A percentile compares a stretch with the other conserved stretches of the same genome.
Conservation (phyloP, 2,329 filamentous ascomycete species). For the Aspergillus brasiliensis region DNA sequence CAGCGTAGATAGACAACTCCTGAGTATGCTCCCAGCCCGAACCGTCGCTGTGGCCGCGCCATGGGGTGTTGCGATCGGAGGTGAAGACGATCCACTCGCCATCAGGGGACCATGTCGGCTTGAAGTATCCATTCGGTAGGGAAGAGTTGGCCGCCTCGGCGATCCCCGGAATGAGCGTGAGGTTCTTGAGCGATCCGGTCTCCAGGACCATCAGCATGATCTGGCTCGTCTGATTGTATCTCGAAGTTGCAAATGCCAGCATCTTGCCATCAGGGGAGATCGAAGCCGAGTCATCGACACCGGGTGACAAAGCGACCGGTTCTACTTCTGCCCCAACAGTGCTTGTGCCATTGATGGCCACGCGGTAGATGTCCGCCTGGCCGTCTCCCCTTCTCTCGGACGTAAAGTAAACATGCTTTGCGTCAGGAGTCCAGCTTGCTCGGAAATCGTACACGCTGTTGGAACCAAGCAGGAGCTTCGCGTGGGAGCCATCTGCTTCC, state of each 20-base stretch:
- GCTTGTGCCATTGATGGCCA: slow-evolving; percentile 37
- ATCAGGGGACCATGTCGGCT: slow-evolving; percentile 45
- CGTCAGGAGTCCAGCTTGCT: slow-evolving; percentile 42
- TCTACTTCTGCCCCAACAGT: slow-evolving; percentile 1
- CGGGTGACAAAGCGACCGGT: slow-evolving; percentile 33
- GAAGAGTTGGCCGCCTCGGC: slow-evolving; percentile 17
- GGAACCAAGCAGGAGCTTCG: slow-evolving; percentile 33
- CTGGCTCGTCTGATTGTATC: slow-evolving; percentile 37
- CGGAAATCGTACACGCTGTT: slow-evolving; percentile 44
- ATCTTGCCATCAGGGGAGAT: slow-evolving; percentile 43
- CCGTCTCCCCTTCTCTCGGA: slow-evolving; percentile 45
- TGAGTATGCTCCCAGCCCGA: slow-evolving; percentile 48
- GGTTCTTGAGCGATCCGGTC: slow-evolving; percentile 35
- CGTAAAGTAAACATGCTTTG: slow-evolving; percentile 46
- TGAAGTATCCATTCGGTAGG: slow-evolving; percentile 42
- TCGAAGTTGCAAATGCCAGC: slow-evolving; percentile 42
- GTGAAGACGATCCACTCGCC: slow-evolving; percentile 47
- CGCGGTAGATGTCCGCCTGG: slow-evolving; percentile 46
- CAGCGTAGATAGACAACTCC: slow-evolving; percentile 43
- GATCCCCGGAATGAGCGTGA: slow-evolving; percentile 37
- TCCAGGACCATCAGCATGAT: slow-evolving; percentile 44
- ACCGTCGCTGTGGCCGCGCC: slow-evolving; percentile 44
- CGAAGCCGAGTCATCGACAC: slow-evolving; percentile 41
- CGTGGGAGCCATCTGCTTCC: slow-evolving; percentile 44
- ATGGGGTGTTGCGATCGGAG: slow-evolving; percentile 46